Evolutionary conservation across 108 stramenopile species (phyloP).

Genomic region (Epithemia pelagica): DNA sequence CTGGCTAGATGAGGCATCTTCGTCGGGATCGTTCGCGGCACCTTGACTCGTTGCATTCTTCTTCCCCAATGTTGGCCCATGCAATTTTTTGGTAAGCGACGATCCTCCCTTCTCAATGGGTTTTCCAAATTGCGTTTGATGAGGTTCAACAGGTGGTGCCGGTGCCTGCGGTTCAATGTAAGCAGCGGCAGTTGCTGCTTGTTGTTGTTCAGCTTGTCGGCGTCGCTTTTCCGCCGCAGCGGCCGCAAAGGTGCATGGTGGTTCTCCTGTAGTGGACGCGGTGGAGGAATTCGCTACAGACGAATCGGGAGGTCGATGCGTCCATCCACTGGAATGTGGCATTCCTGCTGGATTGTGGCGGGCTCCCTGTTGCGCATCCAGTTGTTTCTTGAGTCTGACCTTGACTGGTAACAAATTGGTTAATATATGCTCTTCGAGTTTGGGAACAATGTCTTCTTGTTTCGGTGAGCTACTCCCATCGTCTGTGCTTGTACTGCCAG

Average conservation of each 20-base stretch:
- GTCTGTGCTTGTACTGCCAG: constrained; percentile 5
- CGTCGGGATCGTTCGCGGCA: constrained; percentile 22
- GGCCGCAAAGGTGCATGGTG: constrained; percentile 35
- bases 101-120: constrained; percentile 46
- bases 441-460: constrained; percentile 67
- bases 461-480: constrained; percentile 12
- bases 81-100: constrained; percentile 51
- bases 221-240: constrained; percentile 49
- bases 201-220: constrained; percentile 20
- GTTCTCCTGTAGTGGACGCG: background rate
- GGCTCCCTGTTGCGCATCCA: constrained; percentile 82
- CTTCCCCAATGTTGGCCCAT: constrained; percentile 54
- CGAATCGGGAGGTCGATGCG: background rate
- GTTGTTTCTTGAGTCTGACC: constrained; percentile 65
- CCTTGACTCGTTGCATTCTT: constrained; percentile 24
- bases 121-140: constrained; percentile 49
- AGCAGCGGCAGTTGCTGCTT: constrained; percentile 33
- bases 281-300: no score
- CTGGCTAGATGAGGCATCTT: background rate
- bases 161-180: constrained; percentile 8
- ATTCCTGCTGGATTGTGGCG: constrained; percentile 63
- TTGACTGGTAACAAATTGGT: constrained; percentile 82
- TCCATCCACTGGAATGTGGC: constrained; percentile 32
- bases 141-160: constrained; percentile 10
- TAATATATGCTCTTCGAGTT: constrained; percentile 81